Evolutionary conservation across 2,329 filamentous ascomycete species (phyloP), one percentile per base, ranked within the genome.

Genomic region (Cryphonectria carpinicola): DNA sequence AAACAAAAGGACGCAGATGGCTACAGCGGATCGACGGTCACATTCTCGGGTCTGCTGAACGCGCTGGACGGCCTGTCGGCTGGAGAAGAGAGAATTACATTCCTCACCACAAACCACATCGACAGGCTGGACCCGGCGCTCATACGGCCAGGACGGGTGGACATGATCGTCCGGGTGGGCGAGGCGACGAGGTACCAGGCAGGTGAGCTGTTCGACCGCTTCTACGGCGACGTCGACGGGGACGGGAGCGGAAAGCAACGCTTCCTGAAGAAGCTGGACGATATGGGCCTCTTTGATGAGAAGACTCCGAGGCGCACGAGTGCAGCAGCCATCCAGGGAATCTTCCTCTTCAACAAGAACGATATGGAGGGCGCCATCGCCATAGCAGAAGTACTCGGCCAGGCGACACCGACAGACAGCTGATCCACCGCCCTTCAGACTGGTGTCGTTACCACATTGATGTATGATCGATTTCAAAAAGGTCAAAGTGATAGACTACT

Each of bases 331-430:
- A 89, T 99, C 41, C 96, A 99, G 81, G 96, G 96, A 0, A 82
- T 99, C 61, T 99, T 99, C 80, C 81, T 98, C 79, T 97, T 97
- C 80, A 97, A 98, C 82, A 99, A 99, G 83, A 92, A 91, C 74
- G 88, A 97, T 76, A 92, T 95, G 85, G 87, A 94, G 74, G 94
- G 95, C 1, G 95, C 95, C 19, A 95, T 98, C 74, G 83, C 84
- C 22, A 94, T 93, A 91, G 92, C 91, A 1, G 90, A 93, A 73
- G 88, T 87, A 1, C 81, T 93, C 70, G 71, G 71, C 14, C 65
- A 72, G 41, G 69, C 71, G 6, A 61, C 62, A 49, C 69, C 70
- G 10, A 72, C 69, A n/a, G 71, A 71, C 25, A 56, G 52, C 49
- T 72, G 69, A 72, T 52, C 46, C 13, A 11, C n/a, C 37, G 46